phyloP scores from a whole-genome alignment of 1,139 yeast species.

The Debaryomyces subglobosus region DNA sequence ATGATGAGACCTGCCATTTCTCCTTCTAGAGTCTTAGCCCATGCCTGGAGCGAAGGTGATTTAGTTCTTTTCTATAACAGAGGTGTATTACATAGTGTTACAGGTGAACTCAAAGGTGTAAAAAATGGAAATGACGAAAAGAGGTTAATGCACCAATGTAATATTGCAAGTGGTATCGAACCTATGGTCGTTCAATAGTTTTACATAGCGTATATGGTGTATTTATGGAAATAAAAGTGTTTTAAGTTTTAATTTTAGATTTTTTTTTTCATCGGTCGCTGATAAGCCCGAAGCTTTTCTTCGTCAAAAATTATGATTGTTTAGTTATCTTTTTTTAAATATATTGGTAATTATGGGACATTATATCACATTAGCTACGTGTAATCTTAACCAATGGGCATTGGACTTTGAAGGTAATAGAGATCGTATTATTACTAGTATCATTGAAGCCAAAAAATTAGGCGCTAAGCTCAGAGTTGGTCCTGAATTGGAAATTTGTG shows the following conservation, averaged over 20 bases:
- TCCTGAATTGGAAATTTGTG: constrained; percentile 93
- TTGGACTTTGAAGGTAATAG: constrained; percentile 96
- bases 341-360: constrained; percentile 45
- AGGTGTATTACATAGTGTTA: constrained; percentile 89
- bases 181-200: constrained; percentile 40
- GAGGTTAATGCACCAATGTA: constrained; percentile 90
- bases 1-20: constrained; percentile 86
- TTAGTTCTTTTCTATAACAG: constrained; percentile 82
- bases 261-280: constrained; percentile 1
- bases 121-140: constrained; percentile 63
- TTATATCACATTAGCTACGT: constrained; percentile 60
- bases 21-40: constrained; percentile 74
- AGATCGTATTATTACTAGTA: constrained; percentile 84
- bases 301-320: not conserved
- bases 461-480: constrained; percentile 91
- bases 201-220: not conserved
- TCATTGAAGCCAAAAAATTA: constrained; percentile 68
- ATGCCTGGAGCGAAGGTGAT: constrained; percentile 82
- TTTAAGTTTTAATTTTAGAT: not conserved
- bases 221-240: not conserved
- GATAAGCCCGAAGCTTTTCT: not conserved
- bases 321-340: not conserved
- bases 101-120: constrained; percentile 73
- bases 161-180: constrained; percentile 79
- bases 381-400: constrained; percentile 96